Percentiles rank a stretch among this genome's conserved stretches.
Conservation (phyloP, 1,284 basidiomycete species). For the Leucoagaricus sp. region DNA sequence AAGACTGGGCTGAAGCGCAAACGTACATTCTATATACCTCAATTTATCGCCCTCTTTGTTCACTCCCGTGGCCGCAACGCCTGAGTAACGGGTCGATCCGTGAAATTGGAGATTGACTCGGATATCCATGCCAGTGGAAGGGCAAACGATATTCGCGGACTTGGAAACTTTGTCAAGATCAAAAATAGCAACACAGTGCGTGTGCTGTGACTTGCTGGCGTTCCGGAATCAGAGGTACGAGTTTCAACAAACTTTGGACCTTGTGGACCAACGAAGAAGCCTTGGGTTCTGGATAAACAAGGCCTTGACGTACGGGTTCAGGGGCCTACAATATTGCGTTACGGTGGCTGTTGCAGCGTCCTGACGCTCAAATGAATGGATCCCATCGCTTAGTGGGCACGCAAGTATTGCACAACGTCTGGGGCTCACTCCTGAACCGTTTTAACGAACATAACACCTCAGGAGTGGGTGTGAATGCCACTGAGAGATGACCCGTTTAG, state of each 20-base stretch:
- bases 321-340: not conserved
- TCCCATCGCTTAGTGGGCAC: not conserved
- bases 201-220: constrained; percentile 6
- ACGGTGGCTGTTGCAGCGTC: not conserved
- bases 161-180: constrained; percentile 6
- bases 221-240: constrained; percentile 7
- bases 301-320: not conserved
- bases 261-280: constrained; percentile 1
- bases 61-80: constrained; percentile 10
- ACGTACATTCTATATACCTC: constrained; percentile 16
- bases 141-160: constrained; percentile 11
- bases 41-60: constrained; percentile 1
- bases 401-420: not conserved
- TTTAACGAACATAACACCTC: not conserved
- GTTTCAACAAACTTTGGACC: constrained; percentile 13
- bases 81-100: constrained; percentile 22
- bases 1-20: not conserved
- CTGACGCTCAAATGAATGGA: not conserved
- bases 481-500: constrained; percentile 7
- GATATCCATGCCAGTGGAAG: constrained; percentile 15
- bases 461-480: not conserved
- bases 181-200: constrained; percentile 12
- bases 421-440: not conserved
- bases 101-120: constrained; percentile 20
- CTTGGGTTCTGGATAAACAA: not conserved